Percentiles rank a stretch among this genome's conserved stretches.
Conservation (phyloP, 441 rosid species). For the Monsonia emarginata region DNA sequence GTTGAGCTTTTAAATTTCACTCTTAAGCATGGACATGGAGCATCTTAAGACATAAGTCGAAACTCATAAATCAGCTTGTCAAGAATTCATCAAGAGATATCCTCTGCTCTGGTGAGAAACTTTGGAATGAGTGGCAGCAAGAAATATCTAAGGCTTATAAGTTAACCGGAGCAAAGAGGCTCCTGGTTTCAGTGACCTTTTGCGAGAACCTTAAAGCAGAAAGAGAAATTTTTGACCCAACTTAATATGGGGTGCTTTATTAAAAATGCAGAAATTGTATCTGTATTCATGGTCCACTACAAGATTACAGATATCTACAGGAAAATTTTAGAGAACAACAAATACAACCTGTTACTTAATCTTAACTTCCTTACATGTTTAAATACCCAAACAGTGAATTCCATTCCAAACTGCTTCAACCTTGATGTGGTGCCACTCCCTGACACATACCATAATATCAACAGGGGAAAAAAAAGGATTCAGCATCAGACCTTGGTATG, state of each 20-base stretch:
- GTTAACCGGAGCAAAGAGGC: constrained; percentile 5
- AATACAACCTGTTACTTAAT: constrained; percentile 18
- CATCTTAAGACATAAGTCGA: not conserved
- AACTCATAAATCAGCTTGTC: not conserved
- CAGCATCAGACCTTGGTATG: constrained; percentile 7
- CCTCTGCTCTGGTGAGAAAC: not conserved
- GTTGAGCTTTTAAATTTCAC: not conserved
- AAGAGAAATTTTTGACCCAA: not conserved
- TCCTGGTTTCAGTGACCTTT: not conserved
- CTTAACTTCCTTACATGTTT: constrained; percentile 62
- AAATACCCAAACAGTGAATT: constrained; percentile 97
- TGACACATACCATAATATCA: constrained; percentile 26
- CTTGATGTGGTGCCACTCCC: constrained; percentile 80
- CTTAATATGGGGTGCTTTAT: not conserved
- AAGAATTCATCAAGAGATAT: not conserved
- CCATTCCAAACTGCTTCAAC: constrained; percentile 97
- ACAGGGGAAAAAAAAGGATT: constrained; percentile 9
- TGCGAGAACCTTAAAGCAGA: not conserved
- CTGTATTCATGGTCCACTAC: not conserved
- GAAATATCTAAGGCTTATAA: not conserved
- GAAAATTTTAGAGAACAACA: constrained; percentile 10
- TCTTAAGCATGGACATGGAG: not conserved
- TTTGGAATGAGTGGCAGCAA: not conserved
- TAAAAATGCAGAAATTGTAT: not conserved
- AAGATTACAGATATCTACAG: not conserved